Base-by-base conservation (phyloP, 768 basidiomycete species). In the Hygrophorus pudorinus region DNA sequence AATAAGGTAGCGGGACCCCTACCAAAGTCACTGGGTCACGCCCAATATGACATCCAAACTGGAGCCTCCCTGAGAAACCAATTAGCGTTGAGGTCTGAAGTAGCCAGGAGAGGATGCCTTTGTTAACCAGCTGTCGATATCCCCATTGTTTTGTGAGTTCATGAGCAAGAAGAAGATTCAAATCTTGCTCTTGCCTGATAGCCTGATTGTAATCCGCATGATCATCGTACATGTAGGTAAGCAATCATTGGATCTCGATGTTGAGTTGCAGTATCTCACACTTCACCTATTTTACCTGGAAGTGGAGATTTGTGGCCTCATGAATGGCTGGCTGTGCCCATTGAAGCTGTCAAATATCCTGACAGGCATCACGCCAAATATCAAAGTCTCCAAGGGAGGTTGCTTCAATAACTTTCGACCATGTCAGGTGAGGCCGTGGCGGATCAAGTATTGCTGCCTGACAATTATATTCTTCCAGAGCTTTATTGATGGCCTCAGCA, bases 181-280 rank as follows among this genome's bases (percentile, higher is more conserved):
- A 12, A 17, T n/a, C 21, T 12, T 38, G 16, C 5, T 17, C 16
- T 18, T n/a, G 13, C 4, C 11, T 11, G 37, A 38, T 16, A 12
- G 20, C 17, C 5, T 5, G n/a, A 20, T n/a, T 38, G 13, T 17
- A n/a, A 20, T 17, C 5, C 4, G 4, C 21, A 11, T 12, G 12
- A 5, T 65, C 58, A 40, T 64, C 55, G 4, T 51, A 6, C 30
- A 64, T 58, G 16, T 16, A 53, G 1, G 59, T 51, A 24, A 51
- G 42, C 4, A 65, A 33, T 0, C 60, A 54, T 2, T 34, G 41
- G 1, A 66, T 55, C 45, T 67, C 65, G 10, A 66, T 41, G 31
- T 67, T 61, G 16, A 60, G 46, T 0, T 56, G 44, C 0, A 27
- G 8, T 2, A 64, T 54, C 44, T 68, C 66, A 37, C 65, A 60